A percentile compares a stretch with the other conserved stretches of the same genome.
These are phyloP conservation scores for Leavenworthia alabamica DNA, from an alignment of 345 rosid species.

Conservation along the genomic window DNA sequence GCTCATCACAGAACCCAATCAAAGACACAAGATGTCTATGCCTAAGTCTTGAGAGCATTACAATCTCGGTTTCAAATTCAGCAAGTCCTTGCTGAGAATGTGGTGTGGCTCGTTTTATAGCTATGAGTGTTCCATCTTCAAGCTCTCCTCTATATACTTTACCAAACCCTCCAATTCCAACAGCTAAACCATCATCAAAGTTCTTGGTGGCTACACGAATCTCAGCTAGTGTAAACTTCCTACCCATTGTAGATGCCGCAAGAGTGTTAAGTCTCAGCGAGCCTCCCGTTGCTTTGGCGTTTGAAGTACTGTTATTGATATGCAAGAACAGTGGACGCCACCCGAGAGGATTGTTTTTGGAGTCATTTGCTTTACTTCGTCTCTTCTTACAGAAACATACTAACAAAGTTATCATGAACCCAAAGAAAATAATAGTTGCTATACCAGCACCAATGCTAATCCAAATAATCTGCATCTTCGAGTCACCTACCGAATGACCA, in stretches of 20 bases:
- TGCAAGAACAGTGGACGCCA: conserved; percentile 68
- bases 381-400: conserved; percentile 40
- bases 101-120: conserved; percentile 86
- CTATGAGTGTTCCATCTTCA: conserved; percentile 62
- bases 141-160: conserved; percentile 79
- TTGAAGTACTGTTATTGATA: conserved; percentile 37
- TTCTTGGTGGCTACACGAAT: conserved; percentile 69
- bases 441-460: conserved; percentile 52
- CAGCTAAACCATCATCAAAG: conserved; percentile 69
- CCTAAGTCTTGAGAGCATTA: conserved; percentile 82
- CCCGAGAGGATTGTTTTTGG: conserved; percentile 42
- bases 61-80: conserved; percentile 85
- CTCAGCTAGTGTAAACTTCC: conserved; percentile 60
- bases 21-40: conserved; percentile 84
- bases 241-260: conserved; percentile 42
- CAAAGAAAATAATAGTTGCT: conserved; percentile 40
- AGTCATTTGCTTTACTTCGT: conserved; percentile 31
- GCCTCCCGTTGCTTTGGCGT: conserved; percentile 45
- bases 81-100: conserved; percentile 86
- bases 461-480: conserved; percentile 47
- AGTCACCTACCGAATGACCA: conserved; percentile 26
- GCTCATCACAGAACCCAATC: conserved; percentile 87
- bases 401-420: conserved; percentile 14
- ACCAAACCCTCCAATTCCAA: conserved; percentile 87
- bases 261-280: conserved; percentile 33